phyloP scores from a whole-genome alignment of 2,329 filamentous ascomycete genomes.

The Phialophora macrospora region DNA sequence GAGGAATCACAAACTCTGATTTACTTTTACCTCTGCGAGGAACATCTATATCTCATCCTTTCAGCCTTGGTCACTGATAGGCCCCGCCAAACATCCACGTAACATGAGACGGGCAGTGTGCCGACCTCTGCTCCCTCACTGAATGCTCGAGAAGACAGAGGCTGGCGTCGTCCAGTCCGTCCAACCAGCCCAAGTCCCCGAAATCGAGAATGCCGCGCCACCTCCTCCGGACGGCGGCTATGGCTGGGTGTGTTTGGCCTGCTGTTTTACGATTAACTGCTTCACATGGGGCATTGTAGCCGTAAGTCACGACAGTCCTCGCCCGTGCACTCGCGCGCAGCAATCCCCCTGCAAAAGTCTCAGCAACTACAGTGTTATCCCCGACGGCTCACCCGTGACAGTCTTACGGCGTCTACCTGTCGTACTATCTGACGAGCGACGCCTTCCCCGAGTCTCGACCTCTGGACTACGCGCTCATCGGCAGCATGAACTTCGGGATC shows the following conservation, averaged over 20 bases:
- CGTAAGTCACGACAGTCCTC: constrained; percentile 25
- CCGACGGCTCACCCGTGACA: constrained; percentile 29
- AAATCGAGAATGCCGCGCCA: not conserved
- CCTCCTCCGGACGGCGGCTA: constrained; percentile 42
- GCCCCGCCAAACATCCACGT: not conserved
- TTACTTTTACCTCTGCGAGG: too few species aligned
- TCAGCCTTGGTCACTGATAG: not conserved
- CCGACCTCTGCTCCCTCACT: not conserved
- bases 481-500: constrained; percentile 38
- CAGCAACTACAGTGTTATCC: not conserved
- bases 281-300: constrained; percentile 43
- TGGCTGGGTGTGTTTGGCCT: constrained; percentile 41
- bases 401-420: constrained; percentile 52
- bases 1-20: not conserved
- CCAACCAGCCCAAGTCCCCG: not conserved
- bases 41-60: too few species aligned
- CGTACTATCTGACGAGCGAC: constrained; percentile 46
- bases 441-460: constrained; percentile 37
- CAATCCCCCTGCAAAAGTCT: not conserved
- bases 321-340: too few species aligned
- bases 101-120: not conserved
- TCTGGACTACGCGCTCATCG: constrained; percentile 43
- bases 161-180: not conserved
- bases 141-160: not conserved
- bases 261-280: constrained; percentile 41